Conservation (phyloP, 192 early-diverging fungal genomes). For the Pilaira anomala region DNA sequence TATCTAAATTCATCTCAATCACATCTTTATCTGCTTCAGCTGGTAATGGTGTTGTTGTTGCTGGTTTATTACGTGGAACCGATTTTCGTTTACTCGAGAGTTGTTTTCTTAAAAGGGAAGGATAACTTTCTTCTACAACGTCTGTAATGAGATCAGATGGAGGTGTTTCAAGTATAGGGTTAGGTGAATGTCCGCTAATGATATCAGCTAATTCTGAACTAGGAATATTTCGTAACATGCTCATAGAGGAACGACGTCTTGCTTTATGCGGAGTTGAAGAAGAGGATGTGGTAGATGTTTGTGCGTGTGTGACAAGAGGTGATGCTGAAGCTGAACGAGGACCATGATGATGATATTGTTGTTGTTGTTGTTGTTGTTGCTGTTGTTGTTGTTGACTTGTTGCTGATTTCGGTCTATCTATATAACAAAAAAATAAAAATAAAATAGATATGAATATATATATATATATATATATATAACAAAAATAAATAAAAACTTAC, state of each 20-base stretch:
- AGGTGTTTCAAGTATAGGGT: slow-evolving; percentile 25
- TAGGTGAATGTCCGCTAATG: slow-evolving; percentile 35
- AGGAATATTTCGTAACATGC: slow-evolving; percentile 37
- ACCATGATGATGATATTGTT: slow-evolving; percentile 9
- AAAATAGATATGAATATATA: neutral
- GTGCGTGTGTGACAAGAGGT: neutral
- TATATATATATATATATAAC: neutral
- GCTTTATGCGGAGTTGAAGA: slow-evolving; percentile 3
- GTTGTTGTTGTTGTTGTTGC: neutral
- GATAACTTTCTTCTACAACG: too few relatives aligned
- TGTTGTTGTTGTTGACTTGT: neutral
- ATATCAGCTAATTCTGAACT: slow-evolving; percentile 37
- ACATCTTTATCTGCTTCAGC: slow-evolving; percentile 31
- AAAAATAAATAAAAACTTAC: neutral
- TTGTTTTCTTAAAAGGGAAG: slow-evolving; percentile 19
- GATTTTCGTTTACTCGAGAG: slow-evolving; percentile 19
- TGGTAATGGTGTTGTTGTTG: too few relatives aligned
- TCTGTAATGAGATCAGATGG: slow-evolving; percentile 2
- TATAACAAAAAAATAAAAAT: neutral
- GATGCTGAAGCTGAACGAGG: slow-evolving; percentile 7
- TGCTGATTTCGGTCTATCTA: too few relatives aligned
- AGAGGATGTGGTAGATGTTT: neutral
- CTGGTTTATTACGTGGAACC: neutral
- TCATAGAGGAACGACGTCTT: slow-evolving; percentile 36
- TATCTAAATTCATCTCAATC: slow-evolving; percentile 25